These are phyloP conservation scores for Solanum arcanum DNA, from an alignment of 257 asterid species.

Conservation along the genomic window DNA sequence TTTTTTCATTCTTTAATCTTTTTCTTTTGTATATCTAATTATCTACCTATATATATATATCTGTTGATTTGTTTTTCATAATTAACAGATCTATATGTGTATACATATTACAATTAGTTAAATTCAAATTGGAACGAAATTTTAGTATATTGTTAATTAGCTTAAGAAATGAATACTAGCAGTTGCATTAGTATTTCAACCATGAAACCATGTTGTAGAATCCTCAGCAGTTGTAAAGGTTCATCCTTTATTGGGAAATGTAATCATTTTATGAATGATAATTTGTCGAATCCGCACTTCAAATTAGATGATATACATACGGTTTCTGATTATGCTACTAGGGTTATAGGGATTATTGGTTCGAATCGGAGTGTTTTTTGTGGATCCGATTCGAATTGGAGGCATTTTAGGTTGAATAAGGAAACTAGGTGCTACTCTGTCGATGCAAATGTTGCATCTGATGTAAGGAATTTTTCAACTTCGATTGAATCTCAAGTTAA, in stretches of 20 bases:
- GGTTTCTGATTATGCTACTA: conserved; percentile 6
- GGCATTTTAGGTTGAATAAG: conserved; percentile 20
- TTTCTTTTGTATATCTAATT: neutral
- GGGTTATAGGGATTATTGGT: conserved; percentile 13
- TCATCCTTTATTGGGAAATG: conserved; percentile 29
- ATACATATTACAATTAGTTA: neutral
- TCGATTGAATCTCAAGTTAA: conserved; percentile 40
- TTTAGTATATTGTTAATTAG: neutral
- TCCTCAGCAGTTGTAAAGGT: conserved; percentile 29
- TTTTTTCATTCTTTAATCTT: neutral
- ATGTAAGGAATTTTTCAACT: conserved; percentile 46
- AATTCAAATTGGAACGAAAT: neutral
- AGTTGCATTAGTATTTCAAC: conserved; percentile 45
- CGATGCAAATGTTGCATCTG: conserved; percentile 51
- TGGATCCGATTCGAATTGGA: conserved; percentile 43
- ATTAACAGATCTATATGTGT: conserved; percentile 6
- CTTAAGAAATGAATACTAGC: conserved; percentile 32
- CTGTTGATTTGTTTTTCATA: conserved; percentile 19
- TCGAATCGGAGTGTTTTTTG: conserved; percentile 38
- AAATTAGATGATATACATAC: conserved; percentile 9
- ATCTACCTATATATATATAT: neutral
- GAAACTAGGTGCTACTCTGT: conserved; percentile 9
- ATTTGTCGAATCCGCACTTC: conserved; percentile 35
- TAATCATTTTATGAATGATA: conserved; percentile 10
- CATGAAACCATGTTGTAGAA: conserved; percentile 44